Evolutionary conservation across 73 alveolate species (phyloP).

Genomic region (Diophrys sp.): DNA sequence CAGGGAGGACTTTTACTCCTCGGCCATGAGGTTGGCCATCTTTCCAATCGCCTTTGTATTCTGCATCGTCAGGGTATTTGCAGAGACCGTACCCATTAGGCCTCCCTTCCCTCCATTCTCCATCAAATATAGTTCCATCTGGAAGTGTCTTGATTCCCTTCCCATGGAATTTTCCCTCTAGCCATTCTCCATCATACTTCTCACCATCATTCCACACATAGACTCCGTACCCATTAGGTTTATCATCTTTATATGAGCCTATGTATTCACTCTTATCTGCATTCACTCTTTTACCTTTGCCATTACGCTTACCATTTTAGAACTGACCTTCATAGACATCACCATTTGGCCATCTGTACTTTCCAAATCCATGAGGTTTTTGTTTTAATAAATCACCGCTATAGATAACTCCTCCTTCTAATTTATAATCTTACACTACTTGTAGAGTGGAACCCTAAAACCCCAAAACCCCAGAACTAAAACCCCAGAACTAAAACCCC

Average conservation of each 20-base stretch:
- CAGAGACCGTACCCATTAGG: constrained; percentile 61
- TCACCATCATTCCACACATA: constrained; percentile 72
- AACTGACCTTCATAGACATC: constrained; percentile 59
- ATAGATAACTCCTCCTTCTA: constrained; percentile 42
- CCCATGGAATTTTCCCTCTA: constrained; percentile 71
- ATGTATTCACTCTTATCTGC: constrained; percentile 40
- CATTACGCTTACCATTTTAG: constrained; percentile 35
- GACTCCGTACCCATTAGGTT: constrained; percentile 73
- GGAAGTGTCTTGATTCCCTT: constrained; percentile 64
- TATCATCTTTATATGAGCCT: constrained; percentile 57
- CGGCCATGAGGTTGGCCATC: constrained; percentile 55
- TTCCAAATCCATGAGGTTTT: constrained; percentile 47
- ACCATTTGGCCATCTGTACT: constrained; percentile 22
- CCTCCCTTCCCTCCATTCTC: constrained; percentile 75
- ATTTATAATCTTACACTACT: not conserved
- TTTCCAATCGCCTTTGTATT: constrained; percentile 54
- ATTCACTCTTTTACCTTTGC: constrained; percentile 62
- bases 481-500: too few species aligned
- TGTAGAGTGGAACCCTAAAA: too few species aligned
- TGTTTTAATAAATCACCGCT: constrained; percentile 29
- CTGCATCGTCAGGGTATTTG: constrained; percentile 61
- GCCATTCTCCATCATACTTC: constrained; percentile 80
- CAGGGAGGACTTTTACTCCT: constrained; percentile 45
- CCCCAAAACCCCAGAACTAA: too few species aligned
- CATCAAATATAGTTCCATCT: constrained; percentile 74